Evolutionary conservation across 305 asterid genomes (phyloP), one percentile per base, ranked within the genome.

Genomic region (Plantago rigida): DNA sequence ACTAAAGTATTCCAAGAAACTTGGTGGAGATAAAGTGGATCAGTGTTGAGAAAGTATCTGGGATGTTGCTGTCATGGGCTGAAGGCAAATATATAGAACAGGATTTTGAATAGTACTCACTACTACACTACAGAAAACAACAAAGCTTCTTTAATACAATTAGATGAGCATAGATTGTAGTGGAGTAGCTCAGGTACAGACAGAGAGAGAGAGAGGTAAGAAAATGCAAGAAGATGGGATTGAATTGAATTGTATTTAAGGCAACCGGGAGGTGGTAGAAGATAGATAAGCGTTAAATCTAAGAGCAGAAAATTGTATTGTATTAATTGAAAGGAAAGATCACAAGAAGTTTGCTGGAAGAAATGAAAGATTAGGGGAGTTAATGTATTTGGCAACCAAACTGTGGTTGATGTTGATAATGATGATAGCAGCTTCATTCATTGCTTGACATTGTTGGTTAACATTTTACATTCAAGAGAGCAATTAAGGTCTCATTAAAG

Each of bases 271-370:
- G 65, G 76, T 45, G 74, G 77, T 68, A 69, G 75, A 58, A 72
- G 54, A 65, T 3, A 7, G 10, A 9, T 44, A 56, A 48, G 59
- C 47, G 73, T 31, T 76, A 63, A 54, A 53, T 39, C 5, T 49
- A 22, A 31, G 58, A 53, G 51, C 22, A 24, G 58, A 69, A 67
- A 63, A 53, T 31, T 12, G 13, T 22, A 41, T 63, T 52, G 55
- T 48, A 73, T 57, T 70, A 50, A 71, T 59, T 68, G 55, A 62
- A 15, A 66, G 64, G 75, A 57, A 52, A 60, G 59, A 69, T 74
- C 78, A 67, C 78, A 76, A 74, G 73, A 74, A 76, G 72, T 76
- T 76, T 79, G 84, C 77, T 79, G 81, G 76, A 51, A 70, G 55
- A 54, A 53, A 59, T 68, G 60, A 66, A 68, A 61, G 46, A 62